A percentile compares a stretch with the other conserved stretches of the same genome.
These are phyloP conservation scores for Penicillium sp. DNA, from an alignment of 2,329 filamentous ascomycete genomes.

Conservation along the genomic window DNA sequence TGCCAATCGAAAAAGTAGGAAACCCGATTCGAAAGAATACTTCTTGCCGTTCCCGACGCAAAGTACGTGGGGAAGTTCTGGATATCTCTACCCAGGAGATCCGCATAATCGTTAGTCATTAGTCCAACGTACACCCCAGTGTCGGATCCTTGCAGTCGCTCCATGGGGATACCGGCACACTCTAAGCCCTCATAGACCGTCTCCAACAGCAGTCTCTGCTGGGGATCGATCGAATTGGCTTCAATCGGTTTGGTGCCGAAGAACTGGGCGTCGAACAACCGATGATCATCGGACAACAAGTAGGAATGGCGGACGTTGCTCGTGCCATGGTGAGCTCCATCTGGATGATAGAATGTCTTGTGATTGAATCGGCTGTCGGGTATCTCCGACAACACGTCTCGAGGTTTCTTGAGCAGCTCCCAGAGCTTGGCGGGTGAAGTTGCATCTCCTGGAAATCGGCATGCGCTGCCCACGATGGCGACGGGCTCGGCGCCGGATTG, in stretches of 20 bases:
- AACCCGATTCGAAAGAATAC: slow-evolving; percentile 40
- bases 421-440: slow-evolving; percentile 24
- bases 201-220: slow-evolving; percentile 26
- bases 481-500: slow-evolving; percentile 19
- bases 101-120: slow-evolving; percentile 28
- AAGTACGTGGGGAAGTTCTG: slow-evolving; percentile 24
- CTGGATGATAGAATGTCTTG: slow-evolving; percentile 22
- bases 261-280: slow-evolving; percentile 26
- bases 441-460: slow-evolving; percentile 24
- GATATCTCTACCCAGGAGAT: slow-evolving; percentile 21
- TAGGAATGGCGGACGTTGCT: slow-evolving; percentile 26
- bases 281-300: slow-evolving; percentile 22
- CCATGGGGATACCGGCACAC: slow-evolving; percentile 22
- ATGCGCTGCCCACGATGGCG: slow-evolving; percentile 27
- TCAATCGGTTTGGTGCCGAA: slow-evolving; percentile 26
- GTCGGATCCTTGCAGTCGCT: slow-evolving; percentile 23
- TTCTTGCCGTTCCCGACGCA: slow-evolving; percentile 33
- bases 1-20: slow-evolving; percentile 37
- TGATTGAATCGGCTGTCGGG: slow-evolving; percentile 22
- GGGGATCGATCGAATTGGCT: slow-evolving; percentile 31
- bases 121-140: slow-evolving; percentile 26
- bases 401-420: slow-evolving; percentile 24
- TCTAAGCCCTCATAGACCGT: slow-evolving; percentile 27
- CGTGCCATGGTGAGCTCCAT: slow-evolving; percentile 23
- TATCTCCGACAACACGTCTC: slow-evolving; percentile 20